Base-by-base conservation (phyloP, 805 yeast genomes). In the Wickerhamiella dianesei region DNA sequence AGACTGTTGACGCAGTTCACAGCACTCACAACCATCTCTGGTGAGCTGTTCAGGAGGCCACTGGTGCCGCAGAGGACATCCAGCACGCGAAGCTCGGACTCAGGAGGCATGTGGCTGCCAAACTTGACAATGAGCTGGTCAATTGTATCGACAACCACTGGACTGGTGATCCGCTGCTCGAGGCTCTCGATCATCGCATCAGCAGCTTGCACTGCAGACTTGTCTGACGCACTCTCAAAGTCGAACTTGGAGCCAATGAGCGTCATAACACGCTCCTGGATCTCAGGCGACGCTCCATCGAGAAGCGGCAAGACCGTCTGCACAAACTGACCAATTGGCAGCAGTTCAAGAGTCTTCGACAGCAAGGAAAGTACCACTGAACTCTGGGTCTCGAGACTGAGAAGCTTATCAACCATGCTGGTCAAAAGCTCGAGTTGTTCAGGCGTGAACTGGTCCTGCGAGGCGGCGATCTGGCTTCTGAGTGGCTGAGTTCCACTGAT, bases 251-350 rank as follows among this genome's bases (percentile, higher is more conserved):
- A 66, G 18, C 79, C 73, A 2, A 85, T 70, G 41, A 86, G 73
- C 25, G 72, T 58, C 12, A 84, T 77, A 47, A 82, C 68, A 55
- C 78, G 80, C 53, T 74, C 73, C 49, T 78, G 77, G 42, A 81
- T 71, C 45, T 70, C 73, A 45, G 69, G 59, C 3, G 68, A 65
- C 12, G 54, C 49, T 64, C 48, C 37, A 3, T 29, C 43, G 17
- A 59, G 25, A 44, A 78, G 58, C 6, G 69, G 66, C 21, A 72
- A 65, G 20, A 82, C 72, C 1, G 94, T 76, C 16, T 71, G 67
- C 22, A 81, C 80, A 60, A 84, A 88, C 53, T 77, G 74, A 51
- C 72, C 72, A 52, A 87, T 74, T 25, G 97, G 96, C 45, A 89
- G 67, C 51, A 86, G 68, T 48, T 77, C 77, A 49, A 89, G 66